Base-by-base conservation (phyloP, 1,284 basidiomycete species). In the Boletellus sp. region DNA sequence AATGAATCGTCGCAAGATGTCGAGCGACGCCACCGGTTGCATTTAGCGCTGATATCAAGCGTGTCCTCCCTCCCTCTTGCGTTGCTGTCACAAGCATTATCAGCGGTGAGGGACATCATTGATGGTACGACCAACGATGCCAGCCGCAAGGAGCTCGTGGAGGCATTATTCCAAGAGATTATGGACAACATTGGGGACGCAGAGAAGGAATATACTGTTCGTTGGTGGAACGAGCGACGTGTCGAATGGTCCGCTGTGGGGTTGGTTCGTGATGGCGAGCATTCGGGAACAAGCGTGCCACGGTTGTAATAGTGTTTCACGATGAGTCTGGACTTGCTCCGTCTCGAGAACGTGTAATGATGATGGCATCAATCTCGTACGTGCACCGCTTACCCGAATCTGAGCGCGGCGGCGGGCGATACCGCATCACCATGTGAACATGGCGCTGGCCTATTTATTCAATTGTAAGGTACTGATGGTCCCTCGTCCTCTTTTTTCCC, bases 171-270 rank as follows among this genome's bases (percentile, higher is more conserved):
- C 65, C 71, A 67, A 41, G 83, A 86, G 62, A 74, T 88, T 19
- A 67, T 80, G 56, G 79, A 83, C 58, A 73, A 73, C 39, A 76
- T 86, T 1, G 85, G 85, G 8, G 85, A 88, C 64, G 68, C 70
- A 48, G 85, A 86, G 71, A 87, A 84, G 66, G 81, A 81, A 61
- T 73, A 73, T 54, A 78, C 70, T 33, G 75, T 89, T 65, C 66
- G 65, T 35, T 89, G 86, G 87, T 89, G 87, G 87, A 77, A 79
- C 62, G 70, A 74, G 24, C 57, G 68, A 40, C 60, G 67, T 10
- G 52, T 53, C 13, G 54, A 54, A n/a, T 62, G 68, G 68, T 53
- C 55, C 3, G 21, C 18, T 44, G 28, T 19, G n/a, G 42, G 40
- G 12, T 37, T 41, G 21, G 40, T 45, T 44, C 44, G 15, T 32